Evolutionary conservation across 768 basidiomycete genomes (phyloP).

Genomic region (Paxillus ammoniavirescens): DNA sequence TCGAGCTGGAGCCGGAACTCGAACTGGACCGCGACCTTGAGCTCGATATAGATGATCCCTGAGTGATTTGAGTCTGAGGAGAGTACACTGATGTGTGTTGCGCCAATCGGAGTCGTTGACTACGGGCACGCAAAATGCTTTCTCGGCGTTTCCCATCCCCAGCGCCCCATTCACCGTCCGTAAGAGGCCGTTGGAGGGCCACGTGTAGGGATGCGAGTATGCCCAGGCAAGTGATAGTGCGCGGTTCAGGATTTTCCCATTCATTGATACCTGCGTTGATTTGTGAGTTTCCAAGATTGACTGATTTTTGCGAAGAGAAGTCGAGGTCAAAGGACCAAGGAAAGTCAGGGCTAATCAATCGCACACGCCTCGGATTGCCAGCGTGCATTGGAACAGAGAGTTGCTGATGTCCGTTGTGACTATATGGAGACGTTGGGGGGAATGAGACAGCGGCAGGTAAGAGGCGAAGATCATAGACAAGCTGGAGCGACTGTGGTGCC

Average conservation of each 20-base stretch:
- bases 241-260: background rate
- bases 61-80: background rate
- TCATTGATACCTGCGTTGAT: background rate
- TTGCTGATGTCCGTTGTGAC: background rate
- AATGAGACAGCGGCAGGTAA: background rate
- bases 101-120: background rate
- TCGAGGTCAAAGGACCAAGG: slow-evolving; percentile 7
- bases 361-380: background rate
- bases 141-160: background rate
- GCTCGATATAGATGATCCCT: background rate
- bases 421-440: background rate
- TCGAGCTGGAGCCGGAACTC: background rate
- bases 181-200: slow-evolving; percentile 6
- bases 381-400: slow-evolving; percentile 1
- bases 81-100: background rate
- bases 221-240: slow-evolving; percentile 1
- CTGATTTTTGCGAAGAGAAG: background rate
- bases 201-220: slow-evolving; percentile 1
- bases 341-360: slow-evolving; percentile 6
- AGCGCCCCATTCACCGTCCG: slow-evolving; percentile 4
- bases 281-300: background rate
- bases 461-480: slow-evolving; percentile 7
- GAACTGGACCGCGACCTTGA: background rate
- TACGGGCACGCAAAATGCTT: background rate
- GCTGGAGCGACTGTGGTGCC: background rate